Evolutionary conservation across 139 green algal genomes (phyloP), one percentile per base, ranked within the genome.

Genomic region (Coccomyxa sp.): DNA sequence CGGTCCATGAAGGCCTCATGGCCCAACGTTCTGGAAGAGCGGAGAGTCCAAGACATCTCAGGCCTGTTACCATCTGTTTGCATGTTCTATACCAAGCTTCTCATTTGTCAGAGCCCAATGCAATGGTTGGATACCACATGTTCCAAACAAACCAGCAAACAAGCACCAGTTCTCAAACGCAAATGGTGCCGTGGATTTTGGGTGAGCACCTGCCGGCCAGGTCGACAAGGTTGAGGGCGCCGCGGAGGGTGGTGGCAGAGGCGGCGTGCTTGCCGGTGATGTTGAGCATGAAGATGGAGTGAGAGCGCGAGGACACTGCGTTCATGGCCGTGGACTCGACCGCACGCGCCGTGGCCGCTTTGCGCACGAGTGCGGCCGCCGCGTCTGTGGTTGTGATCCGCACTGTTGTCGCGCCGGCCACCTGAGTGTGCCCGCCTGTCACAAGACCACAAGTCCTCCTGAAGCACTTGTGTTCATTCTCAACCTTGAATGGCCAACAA

Each of bases 241-340:
- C 95, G 67, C 92, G 89, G 79, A 98, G 89, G 11, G 84, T 68
- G 3, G 88, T 93, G 45, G 84, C 89, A 58, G 79, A 92, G 45
- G 89, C 90, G 63, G 90, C 88, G 84, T 99, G 93, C 17, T 57
- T 82, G 31, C 95, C 95, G 23, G 85, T 93, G 88, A 98, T 97
- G 92, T 97, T 94, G 31, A 99, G 90, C 90, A 98, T 98, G 91
- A 99, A 99, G 13, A 99, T 91, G 28, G 85, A 92, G 89, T 99
- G 97, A 76, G 88, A 95, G 79, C 97, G 92, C 30, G 91, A 97
- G 13, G 92, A 97, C 16, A 82, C 77, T 4, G 93, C 91, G 80
- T 99, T 99, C 96, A 99, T 99, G 51, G 94, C 93, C 0, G 96
- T 99, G 16, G 92, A 85, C 85, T 96, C 95, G 11, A 93, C 91